Percentiles rank a stretch among this genome's conserved stretches.
Conservation (phyloP, 2,329 filamentous ascomycete species). For the Alternaria novae-zelandiae region DNA sequence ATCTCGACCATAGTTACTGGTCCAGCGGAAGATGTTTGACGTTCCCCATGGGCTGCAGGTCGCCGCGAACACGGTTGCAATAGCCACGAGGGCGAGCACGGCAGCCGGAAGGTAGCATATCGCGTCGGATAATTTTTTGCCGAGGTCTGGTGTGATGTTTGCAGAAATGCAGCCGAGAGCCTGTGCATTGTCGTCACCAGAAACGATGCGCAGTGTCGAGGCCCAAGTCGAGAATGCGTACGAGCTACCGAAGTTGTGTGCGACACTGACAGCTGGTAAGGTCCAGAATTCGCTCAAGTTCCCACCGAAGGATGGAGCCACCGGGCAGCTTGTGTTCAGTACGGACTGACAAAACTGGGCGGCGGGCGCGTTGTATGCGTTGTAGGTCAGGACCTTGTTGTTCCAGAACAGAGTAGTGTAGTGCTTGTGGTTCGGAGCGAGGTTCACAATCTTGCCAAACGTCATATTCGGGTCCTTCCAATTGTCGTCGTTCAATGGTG, state of each 20-base stretch:
- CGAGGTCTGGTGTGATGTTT: constrained; percentile 84
- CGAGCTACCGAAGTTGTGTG: constrained; percentile 76
- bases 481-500: constrained; percentile 62
- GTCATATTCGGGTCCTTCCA: constrained; percentile 67
- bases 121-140: constrained; percentile 68
- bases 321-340: constrained; percentile 66
- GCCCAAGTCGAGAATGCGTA: constrained; percentile 87
- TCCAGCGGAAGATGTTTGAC: constrained; percentile 89
- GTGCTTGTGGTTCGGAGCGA: constrained; percentile 64
- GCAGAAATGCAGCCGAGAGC: constrained; percentile 80
- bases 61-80: constrained; percentile 82
- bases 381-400: constrained; percentile 78
- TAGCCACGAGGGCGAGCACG: constrained; percentile 78
- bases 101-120: constrained; percentile 78
- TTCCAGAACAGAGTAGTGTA: constrained; percentile 76
- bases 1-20: constrained; percentile 96
- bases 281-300: constrained; percentile 59
- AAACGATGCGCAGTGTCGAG: constrained; percentile 74
- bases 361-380: constrained; percentile 63
- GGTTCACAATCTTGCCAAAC: constrained; percentile 77
- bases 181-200: constrained; percentile 70
- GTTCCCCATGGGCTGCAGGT: constrained; percentile 95
- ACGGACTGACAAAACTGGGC: constrained; percentile 69
- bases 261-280: constrained; percentile 76
- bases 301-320: constrained; percentile 73